phyloP scores from a whole-genome alignment of 83 land plant species.

The Thuja plicata region DNA sequence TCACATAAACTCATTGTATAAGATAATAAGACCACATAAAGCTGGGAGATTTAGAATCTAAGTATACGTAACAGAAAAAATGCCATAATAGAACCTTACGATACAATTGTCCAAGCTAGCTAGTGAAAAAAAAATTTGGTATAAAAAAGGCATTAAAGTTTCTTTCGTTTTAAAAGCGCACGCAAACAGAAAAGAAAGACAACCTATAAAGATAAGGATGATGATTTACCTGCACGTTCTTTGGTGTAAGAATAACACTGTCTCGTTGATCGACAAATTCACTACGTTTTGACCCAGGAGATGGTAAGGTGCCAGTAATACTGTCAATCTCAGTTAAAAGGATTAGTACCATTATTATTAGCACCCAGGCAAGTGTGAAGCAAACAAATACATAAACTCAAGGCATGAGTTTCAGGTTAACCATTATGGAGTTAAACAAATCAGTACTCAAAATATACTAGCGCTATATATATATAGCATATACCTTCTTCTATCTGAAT shows the following conservation, averaged over 20 bases:
- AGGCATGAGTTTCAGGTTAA: neutral
- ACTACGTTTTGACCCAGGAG: slow-evolving; percentile 69
- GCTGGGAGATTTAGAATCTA: neutral
- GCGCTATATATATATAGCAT: neutral
- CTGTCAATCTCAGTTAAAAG: neutral
- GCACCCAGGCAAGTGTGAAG: neutral
- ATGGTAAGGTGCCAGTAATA: slow-evolving; percentile 34
- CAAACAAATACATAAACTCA: neutral
- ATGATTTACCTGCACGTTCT: slow-evolving; percentile 84
- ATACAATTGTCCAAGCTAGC: neutral
- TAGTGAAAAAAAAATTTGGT: neutral
- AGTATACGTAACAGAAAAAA: neutral
- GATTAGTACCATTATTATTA: neutral
- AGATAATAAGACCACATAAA: neutral
- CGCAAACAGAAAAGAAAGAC: neutral
- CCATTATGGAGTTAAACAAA: neutral
- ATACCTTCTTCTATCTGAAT: slow-evolving; percentile 65
- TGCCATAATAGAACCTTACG: neutral
- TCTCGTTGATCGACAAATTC: slow-evolving; percentile 74
- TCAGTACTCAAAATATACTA: neutral
- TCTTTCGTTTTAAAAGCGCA: neutral
- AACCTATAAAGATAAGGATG: slow-evolving; percentile 3
- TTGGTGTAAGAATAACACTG: slow-evolving; percentile 76
- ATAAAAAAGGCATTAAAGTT: neutral
- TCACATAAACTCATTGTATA: neutral